Evolutionary conservation across 2,329 filamentous ascomycete genomes (phyloP).

Genomic region (Pseudomassariella vexata): DNA sequence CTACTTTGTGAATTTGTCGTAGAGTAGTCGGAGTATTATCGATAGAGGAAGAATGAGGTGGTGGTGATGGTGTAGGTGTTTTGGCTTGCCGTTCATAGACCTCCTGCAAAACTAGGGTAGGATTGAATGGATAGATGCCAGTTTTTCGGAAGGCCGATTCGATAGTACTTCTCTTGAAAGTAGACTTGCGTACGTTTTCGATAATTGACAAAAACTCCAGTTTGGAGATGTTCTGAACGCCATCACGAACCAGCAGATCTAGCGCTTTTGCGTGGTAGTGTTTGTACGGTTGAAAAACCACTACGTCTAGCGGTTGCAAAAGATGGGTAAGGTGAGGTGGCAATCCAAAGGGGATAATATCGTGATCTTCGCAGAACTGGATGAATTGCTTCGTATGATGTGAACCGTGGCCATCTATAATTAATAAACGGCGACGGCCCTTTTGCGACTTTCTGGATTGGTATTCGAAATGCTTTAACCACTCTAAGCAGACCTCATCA

Average conservation of each 20-base stretch:
- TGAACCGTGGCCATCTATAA: constrained; percentile 11
- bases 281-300: constrained; percentile 6
- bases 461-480: constrained; percentile 4
- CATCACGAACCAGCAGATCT: constrained; percentile 3
- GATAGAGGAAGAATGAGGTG: background rate
- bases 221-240: constrained; percentile 2
- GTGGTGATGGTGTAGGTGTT: background rate
- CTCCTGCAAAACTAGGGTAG: background rate
- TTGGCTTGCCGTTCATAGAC: background rate
- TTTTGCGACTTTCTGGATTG: background rate
- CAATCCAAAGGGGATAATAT: constrained; percentile 9
- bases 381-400: constrained; percentile 10
- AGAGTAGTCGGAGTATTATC: background rate
- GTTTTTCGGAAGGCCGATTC: constrained; percentile 4
- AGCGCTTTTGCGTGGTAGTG: constrained; percentile 4
- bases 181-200: constrained; percentile 1
- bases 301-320: constrained; percentile 7
- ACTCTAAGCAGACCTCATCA: constrained; percentile 2
- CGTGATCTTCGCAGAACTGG: constrained; percentile 7
- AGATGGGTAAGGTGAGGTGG: constrained; percentile 4
- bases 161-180: constrained; percentile 6
- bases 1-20: constrained; percentile 1
- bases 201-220: constrained; percentile 6
- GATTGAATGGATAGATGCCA: constrained; percentile 6
- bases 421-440: constrained; percentile 7